Base-by-base conservation (phyloP, 257 asterid genomes). In the Nemophila menziesii region DNA sequence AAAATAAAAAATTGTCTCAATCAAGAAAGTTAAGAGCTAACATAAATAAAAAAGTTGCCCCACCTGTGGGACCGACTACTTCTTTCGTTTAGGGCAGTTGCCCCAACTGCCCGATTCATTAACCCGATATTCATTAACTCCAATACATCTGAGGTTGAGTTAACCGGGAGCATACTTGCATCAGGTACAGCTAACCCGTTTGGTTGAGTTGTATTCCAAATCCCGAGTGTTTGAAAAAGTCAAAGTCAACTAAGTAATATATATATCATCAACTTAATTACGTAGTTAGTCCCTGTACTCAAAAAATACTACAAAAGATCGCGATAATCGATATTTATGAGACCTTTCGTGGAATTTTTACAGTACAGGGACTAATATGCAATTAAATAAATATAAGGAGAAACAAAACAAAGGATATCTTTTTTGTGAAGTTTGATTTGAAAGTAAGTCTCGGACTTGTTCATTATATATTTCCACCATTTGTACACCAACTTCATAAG, bases 21-120 rank as follows among this genome's bases (percentile, higher is more conserved):
- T 56, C 54, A 8, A 38, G 49, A 21, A 9, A 38, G 17, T 4
- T 8, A 17, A 5, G 17, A n/a, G 19, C 14, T n/a, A 38, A 13
- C n/a, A 47, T 43, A 20, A 20, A 56, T 33, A 33, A 21, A 10
- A 26, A 27, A 17, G 34, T 20, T 22, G 20, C 22, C 6, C 65
- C 41, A 75, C 97, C 97, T 87, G 68, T 87, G 97, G 34, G 97
- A 87, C 52, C 97, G 75, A 52, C 97, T 87, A 69, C 97, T 87
- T 69, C 97, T 71, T 75, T 80, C 92, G 55, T 87, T 87, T 55
- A 80, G 74, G 33, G 97, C 95, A 55, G 97, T 87, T 49, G 95
- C 92, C 27, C 97, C 95, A 34, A 83, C 86, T 26, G 92, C 92
- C 66, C 97, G 72, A 63, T 87, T 87, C 84, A 60, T 75, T 51